Evolutionary conservation across 768 basidiomycete species (phyloP).

Genomic region (Mycena maculata): DNA sequence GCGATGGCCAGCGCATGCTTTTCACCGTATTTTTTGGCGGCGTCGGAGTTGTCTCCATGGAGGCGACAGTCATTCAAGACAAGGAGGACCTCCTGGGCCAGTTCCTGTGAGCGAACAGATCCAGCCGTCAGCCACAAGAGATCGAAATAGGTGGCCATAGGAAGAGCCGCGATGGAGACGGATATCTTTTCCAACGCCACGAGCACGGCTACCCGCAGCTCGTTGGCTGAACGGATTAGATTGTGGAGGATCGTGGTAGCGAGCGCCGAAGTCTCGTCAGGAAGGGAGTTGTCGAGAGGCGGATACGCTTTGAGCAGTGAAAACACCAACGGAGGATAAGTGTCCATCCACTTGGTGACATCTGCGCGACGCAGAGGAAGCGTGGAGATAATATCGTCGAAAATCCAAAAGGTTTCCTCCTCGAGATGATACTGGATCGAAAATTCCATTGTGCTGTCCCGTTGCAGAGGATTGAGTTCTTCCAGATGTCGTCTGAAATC

Average conservation of each 20-base stretch:
- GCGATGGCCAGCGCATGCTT: slow-evolving; percentile 67
- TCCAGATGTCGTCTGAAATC: slow-evolving; percentile 43
- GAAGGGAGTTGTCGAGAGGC: slow-evolving; percentile 52
- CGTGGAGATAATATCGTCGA: slow-evolving; percentile 51
- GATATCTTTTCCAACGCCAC: slow-evolving; percentile 69
- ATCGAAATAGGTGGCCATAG: slow-evolving; percentile 59
- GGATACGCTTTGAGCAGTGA: slow-evolving; percentile 61
- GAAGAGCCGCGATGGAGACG: slow-evolving; percentile 53
- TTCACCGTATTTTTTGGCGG: slow-evolving; percentile 57
- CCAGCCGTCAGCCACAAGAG: slow-evolving; percentile 63
- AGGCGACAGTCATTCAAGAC: slow-evolving; percentile 65
- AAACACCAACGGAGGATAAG: slow-evolving; percentile 66
- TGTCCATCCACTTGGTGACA: slow-evolving; percentile 58
- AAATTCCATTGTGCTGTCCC: slow-evolving; percentile 53
- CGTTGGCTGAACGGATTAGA: slow-evolving; percentile 67
- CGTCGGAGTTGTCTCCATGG: slow-evolving; percentile 36
- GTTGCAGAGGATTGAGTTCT: slow-evolving; percentile 41
- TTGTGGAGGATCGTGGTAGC: slow-evolving; percentile 53
- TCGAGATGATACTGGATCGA: slow-evolving; percentile 64
- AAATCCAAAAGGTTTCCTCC: slow-evolving; percentile 64
- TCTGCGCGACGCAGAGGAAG: slow-evolving; percentile 43
- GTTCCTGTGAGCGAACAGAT: slow-evolving; percentile 61
- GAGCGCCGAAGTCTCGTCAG: slow-evolving; percentile 45
- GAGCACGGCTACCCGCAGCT: slow-evolving; percentile 64
- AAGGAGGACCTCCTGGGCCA: slow-evolving; percentile 70